Conservation (phyloP, 108 stramenopile species). For the Stephanodiscus triporus region DNA sequence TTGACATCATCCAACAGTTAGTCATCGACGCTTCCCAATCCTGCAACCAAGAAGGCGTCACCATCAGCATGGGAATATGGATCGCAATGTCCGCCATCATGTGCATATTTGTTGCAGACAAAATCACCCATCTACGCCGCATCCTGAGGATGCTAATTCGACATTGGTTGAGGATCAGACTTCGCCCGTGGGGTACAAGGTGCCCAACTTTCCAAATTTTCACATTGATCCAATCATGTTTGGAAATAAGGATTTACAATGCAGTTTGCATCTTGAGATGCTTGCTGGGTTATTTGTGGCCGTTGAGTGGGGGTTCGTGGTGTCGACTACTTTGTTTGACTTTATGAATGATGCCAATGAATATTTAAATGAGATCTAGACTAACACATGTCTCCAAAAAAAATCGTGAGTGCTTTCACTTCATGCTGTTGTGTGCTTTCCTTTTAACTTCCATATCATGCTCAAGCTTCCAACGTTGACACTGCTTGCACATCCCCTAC, state of each 20-base stretch:
- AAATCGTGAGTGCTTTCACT: too few relatives aligned
- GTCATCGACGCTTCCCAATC: conserved; percentile 56
- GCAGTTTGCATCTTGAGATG: conserved; percentile 34
- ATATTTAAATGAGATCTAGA: neutral
- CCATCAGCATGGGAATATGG: conserved; percentile 64
- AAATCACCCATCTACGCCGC: conserved; percentile 28
- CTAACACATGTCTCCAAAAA: too few relatives aligned
- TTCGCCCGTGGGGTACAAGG: conserved; percentile 60
- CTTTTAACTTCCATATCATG: too few relatives aligned
- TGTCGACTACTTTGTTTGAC: conserved; percentile 38
- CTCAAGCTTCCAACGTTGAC: too few relatives aligned
- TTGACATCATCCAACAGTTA: conserved; percentile 62
- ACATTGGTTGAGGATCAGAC: conserved; percentile 61
- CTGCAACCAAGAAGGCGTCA: conserved; percentile 64
- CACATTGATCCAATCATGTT: conserved; percentile 53
- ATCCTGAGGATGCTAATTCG: conserved; percentile 58
- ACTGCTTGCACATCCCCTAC: too few relatives aligned
- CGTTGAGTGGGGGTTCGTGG: conserved; percentile 44
- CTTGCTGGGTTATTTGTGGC: conserved; percentile 38
- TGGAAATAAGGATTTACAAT: conserved; percentile 34
- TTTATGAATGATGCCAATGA: conserved; percentile 28
- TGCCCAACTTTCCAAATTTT: conserved; percentile 73
- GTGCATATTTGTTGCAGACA: conserved; percentile 50
- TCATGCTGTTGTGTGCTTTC: too few relatives aligned
- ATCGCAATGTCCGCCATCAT: conserved; percentile 56